Evolutionary conservation across 345 rosid genomes (phyloP).

Genomic region (Crucihimalaya himalaica): DNA sequence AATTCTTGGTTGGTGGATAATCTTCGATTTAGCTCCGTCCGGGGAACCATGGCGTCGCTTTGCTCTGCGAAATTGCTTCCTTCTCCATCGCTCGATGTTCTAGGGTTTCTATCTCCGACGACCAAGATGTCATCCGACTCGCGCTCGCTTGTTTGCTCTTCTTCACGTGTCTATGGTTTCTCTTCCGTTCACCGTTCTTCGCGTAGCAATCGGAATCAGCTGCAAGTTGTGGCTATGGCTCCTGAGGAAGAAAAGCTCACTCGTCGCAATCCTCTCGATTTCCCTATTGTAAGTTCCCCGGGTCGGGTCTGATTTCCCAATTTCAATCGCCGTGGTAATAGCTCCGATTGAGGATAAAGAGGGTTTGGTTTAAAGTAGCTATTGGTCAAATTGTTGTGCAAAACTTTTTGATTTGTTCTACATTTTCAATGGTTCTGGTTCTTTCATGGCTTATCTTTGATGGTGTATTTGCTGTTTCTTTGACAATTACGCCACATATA

Average conservation of each 20-base stretch:
- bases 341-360: not conserved
- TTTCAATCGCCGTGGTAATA: too few species aligned
- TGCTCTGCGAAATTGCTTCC: slow-evolving; percentile 32
- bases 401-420: not conserved
- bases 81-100: slow-evolving; percentile 32
- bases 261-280: slow-evolving; percentile 71
- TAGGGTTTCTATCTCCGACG: not conserved
- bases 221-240: slow-evolving; percentile 63
- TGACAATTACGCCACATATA: not conserved
- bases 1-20: slow-evolving; percentile 39
- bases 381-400: not conserved
- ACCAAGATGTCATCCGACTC: slow-evolving; percentile 13
- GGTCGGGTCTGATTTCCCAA: slow-evolving; percentile 1
- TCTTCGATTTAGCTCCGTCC: slow-evolving; percentile 4
- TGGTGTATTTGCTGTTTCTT: not conserved
- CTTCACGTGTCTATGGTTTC: slow-evolving; percentile 28
- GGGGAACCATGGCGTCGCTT: slow-evolving; percentile 41
- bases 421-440: not conserved
- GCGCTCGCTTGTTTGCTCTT: slow-evolving; percentile 10
- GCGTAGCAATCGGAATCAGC: slow-evolving; percentile 21
- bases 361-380: not conserved
- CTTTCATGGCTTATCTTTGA: not conserved
- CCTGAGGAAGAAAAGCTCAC: slow-evolving; percentile 75
- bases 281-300: slow-evolving; percentile 54
- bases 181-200: slow-evolving; percentile 16